phyloP scores from a whole-genome alignment of 495 filamentous ascomycete species.

The Hypomontagnella monticulosa region DNA sequence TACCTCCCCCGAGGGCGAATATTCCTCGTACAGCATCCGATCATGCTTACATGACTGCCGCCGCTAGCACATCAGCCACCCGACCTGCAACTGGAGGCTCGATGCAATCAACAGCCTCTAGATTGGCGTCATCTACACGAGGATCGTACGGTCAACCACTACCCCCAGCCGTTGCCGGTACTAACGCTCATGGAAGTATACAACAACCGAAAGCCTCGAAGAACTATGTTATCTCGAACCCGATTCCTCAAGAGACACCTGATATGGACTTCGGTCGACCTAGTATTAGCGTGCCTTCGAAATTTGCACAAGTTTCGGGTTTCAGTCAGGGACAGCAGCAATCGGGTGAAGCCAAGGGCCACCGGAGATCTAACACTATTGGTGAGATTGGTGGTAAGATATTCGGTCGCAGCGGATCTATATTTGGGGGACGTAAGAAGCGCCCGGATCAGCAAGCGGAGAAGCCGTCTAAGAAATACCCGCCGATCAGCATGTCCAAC shows the following conservation, averaged over 20 bases:
- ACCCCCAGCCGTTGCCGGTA: conserved; percentile 85
- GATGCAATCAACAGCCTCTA: conserved; percentile 71
- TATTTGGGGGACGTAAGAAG: conserved; percentile 71
- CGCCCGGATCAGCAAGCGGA: conserved; percentile 53
- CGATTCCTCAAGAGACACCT: conserved; percentile 67
- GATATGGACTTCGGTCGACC: conserved; percentile 66
- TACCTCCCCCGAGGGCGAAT: conserved; percentile 62
- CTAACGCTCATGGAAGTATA: conserved; percentile 90
- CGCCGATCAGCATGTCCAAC: conserved; percentile 81
- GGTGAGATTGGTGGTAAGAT: conserved; percentile 80
- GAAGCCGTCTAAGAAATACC: conserved; percentile 68
- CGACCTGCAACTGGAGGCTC: conserved; percentile 86
- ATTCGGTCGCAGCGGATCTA: conserved; percentile 79
- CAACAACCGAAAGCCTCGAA: conserved; percentile 78
- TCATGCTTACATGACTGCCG: conserved; percentile 55
- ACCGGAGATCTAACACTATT: conserved; percentile 91
- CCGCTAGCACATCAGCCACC: conserved; percentile 56
- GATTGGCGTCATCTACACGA: conserved; percentile 70
- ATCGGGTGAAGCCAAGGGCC: conserved; percentile 65
- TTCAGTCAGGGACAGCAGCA: conserved; percentile 45
- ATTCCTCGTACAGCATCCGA: conserved; percentile 60
- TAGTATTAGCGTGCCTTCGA: conserved; percentile 63
- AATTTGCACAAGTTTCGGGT: conserved; percentile 61
- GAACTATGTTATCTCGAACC: conserved; percentile 78
- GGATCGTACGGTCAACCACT: conserved; percentile 90